Conservation (phyloP, 2,329 filamentous ascomycete species). For the Fusarium paranaense region DNA sequence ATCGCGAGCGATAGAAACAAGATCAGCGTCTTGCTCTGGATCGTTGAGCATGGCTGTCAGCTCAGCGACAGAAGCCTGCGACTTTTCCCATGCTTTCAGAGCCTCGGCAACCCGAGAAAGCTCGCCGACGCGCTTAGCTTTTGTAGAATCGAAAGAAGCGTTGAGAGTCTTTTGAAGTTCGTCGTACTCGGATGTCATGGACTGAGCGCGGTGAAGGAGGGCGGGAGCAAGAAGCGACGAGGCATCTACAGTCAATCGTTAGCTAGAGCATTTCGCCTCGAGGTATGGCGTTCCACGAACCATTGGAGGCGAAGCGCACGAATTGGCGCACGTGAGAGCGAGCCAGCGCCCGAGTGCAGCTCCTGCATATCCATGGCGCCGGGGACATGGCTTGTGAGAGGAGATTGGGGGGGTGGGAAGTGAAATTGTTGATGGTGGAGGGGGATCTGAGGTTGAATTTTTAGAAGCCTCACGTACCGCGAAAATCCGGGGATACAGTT, state of each 20-base stretch:
- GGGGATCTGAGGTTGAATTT: conserved; percentile 28
- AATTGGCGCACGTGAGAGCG: conserved; percentile 42
- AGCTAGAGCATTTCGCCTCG: neutral
- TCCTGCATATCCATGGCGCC: conserved; percentile 52
- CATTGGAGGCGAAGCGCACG: conserved; percentile 49
- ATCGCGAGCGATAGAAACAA: conserved; percentile 82
- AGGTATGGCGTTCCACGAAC: conserved; percentile 23
- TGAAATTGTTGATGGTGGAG: neutral
- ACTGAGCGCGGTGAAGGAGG: conserved; percentile 70
- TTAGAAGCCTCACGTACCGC: conserved; percentile 23
- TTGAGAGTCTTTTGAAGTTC: conserved; percentile 64
- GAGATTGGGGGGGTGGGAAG: neutral
- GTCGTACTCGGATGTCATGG: conserved; percentile 68
- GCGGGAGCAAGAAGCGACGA: conserved; percentile 59
- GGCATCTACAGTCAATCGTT: conserved; percentile 22
- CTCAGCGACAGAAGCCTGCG: conserved; percentile 65
- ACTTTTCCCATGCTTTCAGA: conserved; percentile 68
- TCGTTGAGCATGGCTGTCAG: conserved; percentile 61
- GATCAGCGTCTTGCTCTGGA: conserved; percentile 70
- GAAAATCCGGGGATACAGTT: conserved; percentile 30
- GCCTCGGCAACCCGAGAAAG: conserved; percentile 68
- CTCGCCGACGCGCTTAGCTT: conserved; percentile 71
- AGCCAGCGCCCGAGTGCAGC: conserved; percentile 48
- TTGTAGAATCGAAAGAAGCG: conserved; percentile 66
- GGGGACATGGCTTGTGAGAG: conserved; percentile 44